phyloP scores from a whole-genome alignment of 139 green algal species.

The Desmodesmus armatus region DNA sequence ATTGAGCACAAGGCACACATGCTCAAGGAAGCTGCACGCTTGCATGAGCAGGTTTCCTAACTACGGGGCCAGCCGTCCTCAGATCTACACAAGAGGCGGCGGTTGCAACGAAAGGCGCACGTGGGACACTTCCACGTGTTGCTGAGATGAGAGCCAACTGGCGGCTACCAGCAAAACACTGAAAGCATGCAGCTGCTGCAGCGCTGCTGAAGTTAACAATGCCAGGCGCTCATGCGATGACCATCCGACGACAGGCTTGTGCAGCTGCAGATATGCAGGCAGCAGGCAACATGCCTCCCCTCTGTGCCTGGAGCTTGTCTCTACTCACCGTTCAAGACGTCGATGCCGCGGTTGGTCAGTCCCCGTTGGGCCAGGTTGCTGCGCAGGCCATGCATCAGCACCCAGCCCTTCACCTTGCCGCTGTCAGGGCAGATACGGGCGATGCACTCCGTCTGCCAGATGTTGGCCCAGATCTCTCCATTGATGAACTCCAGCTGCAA shows the following conservation, averaged over 20 bases:
- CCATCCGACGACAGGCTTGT: too few species aligned
- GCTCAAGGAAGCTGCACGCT: neutral
- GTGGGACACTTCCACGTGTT: too few species aligned
- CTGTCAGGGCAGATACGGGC: constrained; percentile 75
- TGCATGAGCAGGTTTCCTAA: neutral
- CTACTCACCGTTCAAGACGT: constrained; percentile 87
- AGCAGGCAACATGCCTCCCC: too few species aligned
- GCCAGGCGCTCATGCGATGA: too few species aligned
- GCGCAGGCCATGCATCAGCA: constrained; percentile 67
- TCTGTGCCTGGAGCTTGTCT: too few species aligned
- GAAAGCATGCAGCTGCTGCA: too few species aligned
- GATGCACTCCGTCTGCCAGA: constrained; percentile 91
- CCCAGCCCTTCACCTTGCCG: constrained; percentile 77
- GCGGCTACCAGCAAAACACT: neutral
- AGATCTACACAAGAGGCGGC: too few species aligned
- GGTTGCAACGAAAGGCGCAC: too few species aligned
- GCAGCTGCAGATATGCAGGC: too few species aligned
- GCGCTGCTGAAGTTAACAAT: too few species aligned
- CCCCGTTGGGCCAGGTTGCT: constrained; percentile 30
- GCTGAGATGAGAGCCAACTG: too few species aligned
- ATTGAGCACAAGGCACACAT: neutral
- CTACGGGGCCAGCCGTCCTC: neutral
- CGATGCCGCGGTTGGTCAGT: constrained; percentile 50
- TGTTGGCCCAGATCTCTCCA: constrained; percentile 86
- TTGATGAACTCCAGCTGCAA: constrained; percentile 86